Conservation (phyloP, 805 yeast genomes). For the Metahyphopichia silvanorum region DNA sequence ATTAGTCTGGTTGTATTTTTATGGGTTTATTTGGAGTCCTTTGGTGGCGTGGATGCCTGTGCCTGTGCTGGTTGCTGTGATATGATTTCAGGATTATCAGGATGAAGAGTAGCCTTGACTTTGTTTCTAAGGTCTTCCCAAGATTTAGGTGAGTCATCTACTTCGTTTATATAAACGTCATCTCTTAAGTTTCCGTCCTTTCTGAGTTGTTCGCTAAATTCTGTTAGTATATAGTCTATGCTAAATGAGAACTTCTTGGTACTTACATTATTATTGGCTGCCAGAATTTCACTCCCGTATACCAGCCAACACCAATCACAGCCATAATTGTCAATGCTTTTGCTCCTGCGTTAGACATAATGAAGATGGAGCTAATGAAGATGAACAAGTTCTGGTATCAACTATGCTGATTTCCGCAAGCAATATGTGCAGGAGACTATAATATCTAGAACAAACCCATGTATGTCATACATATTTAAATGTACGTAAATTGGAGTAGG, state of each 20-base stretch:
- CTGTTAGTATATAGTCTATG: slow-evolving; percentile 5
- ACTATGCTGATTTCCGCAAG: too few species aligned
- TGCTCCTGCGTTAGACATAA: slow-evolving; percentile 10
- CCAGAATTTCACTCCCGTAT: slow-evolving; percentile 62
- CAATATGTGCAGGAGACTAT: too few species aligned
- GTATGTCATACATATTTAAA: too few species aligned
- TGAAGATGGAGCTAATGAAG: too few species aligned
- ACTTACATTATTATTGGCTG: slow-evolving; percentile 69
- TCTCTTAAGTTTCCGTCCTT: slow-evolving; percentile 63
- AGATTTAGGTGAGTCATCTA: slow-evolving; percentile 30
- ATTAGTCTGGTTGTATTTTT: too few species aligned
- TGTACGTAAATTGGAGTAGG: too few species aligned
- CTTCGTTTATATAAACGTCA: slow-evolving; percentile 55
- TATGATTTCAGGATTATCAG: slow-evolving; percentile 10
- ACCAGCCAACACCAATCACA: slow-evolving; percentile 32
- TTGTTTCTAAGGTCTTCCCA: slow-evolving; percentile 36
- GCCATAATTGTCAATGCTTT: slow-evolving; percentile 15
- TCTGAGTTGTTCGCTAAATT: slow-evolving; percentile 52
- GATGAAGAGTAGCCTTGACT: slow-evolving; percentile 29
- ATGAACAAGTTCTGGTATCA: too few species aligned
- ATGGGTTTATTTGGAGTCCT: too few species aligned
- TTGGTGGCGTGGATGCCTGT: too few species aligned
- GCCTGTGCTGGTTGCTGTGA: too few species aligned
- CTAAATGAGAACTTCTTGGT: slow-evolving; percentile 1
- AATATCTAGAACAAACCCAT: too few species aligned